Percentiles rank a stretch among this genome's conserved stretches.
Evolutionary conservation across 2,329 filamentous ascomycete genomes (phyloP).

Genomic region (Fusarium fracticaudum): DNA sequence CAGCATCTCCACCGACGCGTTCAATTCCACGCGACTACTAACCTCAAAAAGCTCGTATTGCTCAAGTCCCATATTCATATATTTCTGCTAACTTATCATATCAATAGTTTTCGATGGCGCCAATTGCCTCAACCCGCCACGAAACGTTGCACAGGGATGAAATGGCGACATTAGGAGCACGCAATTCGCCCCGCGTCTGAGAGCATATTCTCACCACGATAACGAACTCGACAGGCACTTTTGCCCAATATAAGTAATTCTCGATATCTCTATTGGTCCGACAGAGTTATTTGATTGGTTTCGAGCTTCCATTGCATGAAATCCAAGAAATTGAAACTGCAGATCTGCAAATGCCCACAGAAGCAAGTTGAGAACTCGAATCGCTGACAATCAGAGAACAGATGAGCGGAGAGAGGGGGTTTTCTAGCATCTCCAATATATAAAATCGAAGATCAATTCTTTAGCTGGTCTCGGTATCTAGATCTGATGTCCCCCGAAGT

Average conservation of each 20-base stretch:
- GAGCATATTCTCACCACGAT: neutral
- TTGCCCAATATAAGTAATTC: neutral
- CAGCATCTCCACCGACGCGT: too few species aligned
- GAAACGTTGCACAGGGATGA: neutral
- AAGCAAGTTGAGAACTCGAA: neutral
- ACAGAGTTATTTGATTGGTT: neutral
- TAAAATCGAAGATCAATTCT: too few species aligned
- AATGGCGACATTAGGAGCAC: neutral
- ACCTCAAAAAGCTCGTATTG: accelerated
- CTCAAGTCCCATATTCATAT: accelerated
- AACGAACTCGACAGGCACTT: neutral
- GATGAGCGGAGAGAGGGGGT: accelerated
- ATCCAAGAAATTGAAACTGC: accelerated
- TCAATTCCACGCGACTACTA: neutral
- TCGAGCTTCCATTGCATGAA: accelerated
- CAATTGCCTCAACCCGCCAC: neutral
- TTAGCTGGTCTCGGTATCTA: neutral
- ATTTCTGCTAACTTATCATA: accelerated
- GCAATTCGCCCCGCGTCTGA: neutral
- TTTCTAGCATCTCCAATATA: too few species aligned
- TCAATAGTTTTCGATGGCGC: neutral
- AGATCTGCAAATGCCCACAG: neutral
- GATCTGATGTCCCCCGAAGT: neutral
- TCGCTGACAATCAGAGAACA: neutral
- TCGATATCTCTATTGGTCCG: neutral